These are phyloP conservation scores for Solanum appendiculatum DNA, from an alignment of 257 asterid genomes.

Conservation along the genomic window DNA sequence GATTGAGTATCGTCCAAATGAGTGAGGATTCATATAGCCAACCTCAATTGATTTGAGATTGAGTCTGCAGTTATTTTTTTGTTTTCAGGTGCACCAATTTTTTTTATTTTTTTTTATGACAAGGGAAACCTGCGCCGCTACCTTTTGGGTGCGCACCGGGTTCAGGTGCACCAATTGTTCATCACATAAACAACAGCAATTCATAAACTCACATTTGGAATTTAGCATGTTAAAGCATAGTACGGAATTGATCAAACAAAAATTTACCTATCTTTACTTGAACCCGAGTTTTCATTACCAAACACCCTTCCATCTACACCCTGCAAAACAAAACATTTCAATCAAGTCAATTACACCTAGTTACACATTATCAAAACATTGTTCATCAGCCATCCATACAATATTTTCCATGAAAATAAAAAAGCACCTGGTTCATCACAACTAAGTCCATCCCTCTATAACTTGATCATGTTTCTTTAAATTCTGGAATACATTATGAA, in stretches of 20 bases:
- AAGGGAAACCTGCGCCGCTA: no score
- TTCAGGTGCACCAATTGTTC: background rate
- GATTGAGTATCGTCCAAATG: no score
- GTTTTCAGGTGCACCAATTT: background rate
- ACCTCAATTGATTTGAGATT: background rate
- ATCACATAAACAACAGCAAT: background rate
- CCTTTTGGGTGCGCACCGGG: no score
- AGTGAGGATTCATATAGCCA: background rate
- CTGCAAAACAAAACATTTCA: conserved; percentile 27
- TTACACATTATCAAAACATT: background rate
- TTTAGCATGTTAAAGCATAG: background rate
- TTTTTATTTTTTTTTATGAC: no score
- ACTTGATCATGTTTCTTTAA: conserved; percentile 15
- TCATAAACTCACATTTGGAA: background rate
- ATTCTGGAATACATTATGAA: conserved; percentile 25
- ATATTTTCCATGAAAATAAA: background rate
- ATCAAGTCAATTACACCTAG: background rate
- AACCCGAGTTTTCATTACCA: conserved; percentile 57
- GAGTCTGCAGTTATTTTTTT: background rate
- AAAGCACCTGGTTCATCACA: conserved; percentile 71
- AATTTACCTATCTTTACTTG: conserved; percentile 64
- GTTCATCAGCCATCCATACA: background rate
- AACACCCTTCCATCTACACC: conserved; percentile 84
- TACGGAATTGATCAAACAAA: background rate
- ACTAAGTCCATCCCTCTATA: conserved; percentile 55